Base-by-base conservation (phyloP, 805 yeast genomes). In the Starmerella riodocensis region DNA sequence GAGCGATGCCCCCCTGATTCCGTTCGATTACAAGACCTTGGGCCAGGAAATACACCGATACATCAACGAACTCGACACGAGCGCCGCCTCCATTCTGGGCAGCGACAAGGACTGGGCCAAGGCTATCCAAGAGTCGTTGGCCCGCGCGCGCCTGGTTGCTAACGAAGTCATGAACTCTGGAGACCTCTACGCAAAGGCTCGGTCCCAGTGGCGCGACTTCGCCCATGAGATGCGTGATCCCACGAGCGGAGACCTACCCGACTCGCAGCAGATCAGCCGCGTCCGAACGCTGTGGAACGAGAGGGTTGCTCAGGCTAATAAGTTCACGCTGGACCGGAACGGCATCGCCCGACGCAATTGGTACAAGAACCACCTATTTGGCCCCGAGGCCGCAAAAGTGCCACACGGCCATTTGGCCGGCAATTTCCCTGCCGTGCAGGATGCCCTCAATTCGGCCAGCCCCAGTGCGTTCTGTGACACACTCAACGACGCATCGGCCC, bases 221-320 rank as follows among this genome's bases (percentile, higher is more conserved):
- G 32, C 27, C 18, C 21, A 3, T 11, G 69, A 70, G 24, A 60
- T 72, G 17, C 70, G 71, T 3, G 49, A 59, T 27, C 65, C 67
- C 24, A 70, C 66, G 35, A 34, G 38, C 11, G 45, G 42, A 14
- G 13, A 28, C n/a, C 20, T 47, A 9, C 29, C 25, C 4, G 86
- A 86, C 54, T 85, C 93, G 1, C 72, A 84, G 1, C 55, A 78
- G 40, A 61, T 82, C 29, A 69, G 86, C 0, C 74, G 76, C 33
- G 75, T 72, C 46, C 66, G 97, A 51, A 73, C 82, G 78, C 73
- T 73, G 41, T 80, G 91, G 82, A 86, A 86, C 57, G 67, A 73
- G n/a, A 73, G 73, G 44, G 58, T 83, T 51, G 57, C 71, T 3
- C 56, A 60, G 13, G 64, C 81, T 41, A 78, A 76, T 46, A 70